These are phyloP conservation scores for Magnolia changhungtana DNA, from an alignment of 164 flowering plant species.

Conservation along the genomic window DNA sequence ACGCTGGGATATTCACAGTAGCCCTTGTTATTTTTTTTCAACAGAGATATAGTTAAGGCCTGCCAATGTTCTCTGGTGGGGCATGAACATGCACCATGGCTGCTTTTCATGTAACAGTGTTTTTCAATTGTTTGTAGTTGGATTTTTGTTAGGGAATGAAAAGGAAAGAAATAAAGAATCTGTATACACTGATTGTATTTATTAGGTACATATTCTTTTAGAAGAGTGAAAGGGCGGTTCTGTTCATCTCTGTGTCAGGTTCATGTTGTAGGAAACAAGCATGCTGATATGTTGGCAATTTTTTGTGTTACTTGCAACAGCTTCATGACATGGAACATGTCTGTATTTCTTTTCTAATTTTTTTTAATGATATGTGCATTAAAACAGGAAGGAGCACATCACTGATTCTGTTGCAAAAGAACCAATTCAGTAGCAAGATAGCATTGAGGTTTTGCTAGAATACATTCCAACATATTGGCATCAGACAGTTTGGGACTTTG, in stretches of 20 bases:
- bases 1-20: neutral
- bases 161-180: neutral
- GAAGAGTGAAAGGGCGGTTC: neutral
- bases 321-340: neutral
- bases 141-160: neutral
- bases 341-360: neutral
- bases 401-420: no score
- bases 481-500: no score
- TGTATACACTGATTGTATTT: neutral
- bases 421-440: no score
- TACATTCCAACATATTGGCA: no score
- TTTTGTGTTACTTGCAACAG: neutral
- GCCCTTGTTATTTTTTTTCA: neutral
- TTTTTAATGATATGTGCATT: neutral
- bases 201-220: neutral
- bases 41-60: neutral
- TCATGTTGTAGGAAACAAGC: neutral
- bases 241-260: neutral
- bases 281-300: neutral
- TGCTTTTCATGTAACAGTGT: neutral
- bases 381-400: neutral
- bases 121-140: neutral
- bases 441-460: no score
- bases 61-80: neutral
- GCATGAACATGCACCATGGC: neutral